These are phyloP conservation scores for Byssochlamys sp. DNA, from an alignment of 2,329 filamentous ascomycete species.

Conservation along the genomic window DNA sequence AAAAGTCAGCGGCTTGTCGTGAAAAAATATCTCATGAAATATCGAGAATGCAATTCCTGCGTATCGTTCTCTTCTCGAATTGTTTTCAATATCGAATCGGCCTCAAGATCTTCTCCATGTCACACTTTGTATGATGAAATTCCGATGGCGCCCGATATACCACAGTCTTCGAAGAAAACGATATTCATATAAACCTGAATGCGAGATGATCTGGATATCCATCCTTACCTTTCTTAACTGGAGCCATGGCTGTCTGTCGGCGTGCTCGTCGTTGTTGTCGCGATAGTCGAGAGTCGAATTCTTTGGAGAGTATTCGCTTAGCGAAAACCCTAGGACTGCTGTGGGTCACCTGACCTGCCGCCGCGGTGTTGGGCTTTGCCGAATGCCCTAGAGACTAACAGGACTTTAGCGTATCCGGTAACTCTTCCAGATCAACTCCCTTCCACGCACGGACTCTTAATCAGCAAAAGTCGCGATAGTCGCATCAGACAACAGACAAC, in stretches of 20 bases:
- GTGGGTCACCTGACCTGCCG: conserved; percentile 30
- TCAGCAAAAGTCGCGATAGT: neutral
- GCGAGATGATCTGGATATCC: neutral
- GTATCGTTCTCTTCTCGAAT: conserved; percentile 17
- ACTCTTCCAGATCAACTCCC: neutral
- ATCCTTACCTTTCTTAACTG: conserved; percentile 39
- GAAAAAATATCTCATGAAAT: neutral
- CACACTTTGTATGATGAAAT: neutral
- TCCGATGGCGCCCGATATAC: neutral
- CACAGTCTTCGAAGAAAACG: neutral
- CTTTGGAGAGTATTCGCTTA: conserved; percentile 32
- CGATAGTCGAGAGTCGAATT: conserved; percentile 31
- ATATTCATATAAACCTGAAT: neutral
- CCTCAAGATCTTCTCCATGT: neutral
- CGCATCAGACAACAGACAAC: neutral
- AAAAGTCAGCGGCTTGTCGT: neutral
- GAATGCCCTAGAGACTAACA: neutral
- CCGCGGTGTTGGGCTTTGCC: neutral
- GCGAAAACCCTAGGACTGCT: conserved; percentile 29
- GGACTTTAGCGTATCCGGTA: neutral
- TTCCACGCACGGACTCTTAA: neutral
- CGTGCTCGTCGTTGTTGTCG: conserved; percentile 36
- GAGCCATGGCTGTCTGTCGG: conserved; percentile 40
- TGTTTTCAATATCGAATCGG: neutral
- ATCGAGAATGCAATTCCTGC: conserved; percentile 5